phyloP scores from a whole-genome alignment of 108 stramenopile genomes.

The Craspedostauros australis region DNA sequence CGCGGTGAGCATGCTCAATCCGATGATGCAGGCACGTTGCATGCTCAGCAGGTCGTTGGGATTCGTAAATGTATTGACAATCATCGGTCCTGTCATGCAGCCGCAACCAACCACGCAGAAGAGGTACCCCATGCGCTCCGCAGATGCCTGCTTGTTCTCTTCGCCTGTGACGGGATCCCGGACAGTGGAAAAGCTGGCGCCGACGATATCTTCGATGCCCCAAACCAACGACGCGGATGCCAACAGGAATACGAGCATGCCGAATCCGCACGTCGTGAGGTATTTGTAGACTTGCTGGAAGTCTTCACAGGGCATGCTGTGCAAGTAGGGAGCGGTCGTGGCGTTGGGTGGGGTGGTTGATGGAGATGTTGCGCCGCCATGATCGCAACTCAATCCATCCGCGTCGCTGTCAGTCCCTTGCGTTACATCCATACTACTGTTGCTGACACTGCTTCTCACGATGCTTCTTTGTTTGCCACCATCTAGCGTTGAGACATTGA shows the following conservation, averaged over 20 bases:
- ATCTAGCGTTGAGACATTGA: neutral
- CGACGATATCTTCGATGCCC: neutral
- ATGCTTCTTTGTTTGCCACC: neutral
- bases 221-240: neutral
- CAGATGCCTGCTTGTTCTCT: neutral
- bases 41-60: neutral
- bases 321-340: neutral
- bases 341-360: too few relatives aligned
- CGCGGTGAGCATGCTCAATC: neutral
- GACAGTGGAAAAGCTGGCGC: neutral
- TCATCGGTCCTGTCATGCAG: neutral
- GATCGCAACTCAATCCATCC: neutral
- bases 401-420: neutral
- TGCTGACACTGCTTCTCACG: neutral
- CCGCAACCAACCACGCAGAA: conserved; percentile 2
- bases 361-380: too few relatives aligned
- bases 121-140: neutral
- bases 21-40: conserved; percentile 11
- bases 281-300: neutral
- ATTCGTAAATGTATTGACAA: conserved; percentile 2
- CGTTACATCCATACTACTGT: neutral
- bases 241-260: neutral
- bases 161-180: neutral
- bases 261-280: neutral
- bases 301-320: neutral